Evolutionary conservation across 495 filamentous ascomycete species (phyloP).

Genomic region (Penicillium lividum): DNA sequence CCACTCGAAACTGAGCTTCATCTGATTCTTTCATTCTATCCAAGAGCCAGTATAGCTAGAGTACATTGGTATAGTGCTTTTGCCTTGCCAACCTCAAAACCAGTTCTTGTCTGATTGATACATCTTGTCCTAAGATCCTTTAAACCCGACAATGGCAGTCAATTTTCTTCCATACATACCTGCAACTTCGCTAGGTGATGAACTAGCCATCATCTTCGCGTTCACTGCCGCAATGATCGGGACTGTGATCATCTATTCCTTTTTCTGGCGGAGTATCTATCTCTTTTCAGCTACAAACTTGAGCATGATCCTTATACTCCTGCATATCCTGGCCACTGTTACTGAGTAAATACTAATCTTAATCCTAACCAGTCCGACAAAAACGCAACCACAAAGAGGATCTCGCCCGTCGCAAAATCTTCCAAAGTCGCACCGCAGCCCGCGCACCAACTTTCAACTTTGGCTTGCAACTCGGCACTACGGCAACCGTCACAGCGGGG

Average conservation of each 20-base stretch:
- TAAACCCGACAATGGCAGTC: not conserved
- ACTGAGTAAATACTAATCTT: not conserved
- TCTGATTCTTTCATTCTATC: not conserved
- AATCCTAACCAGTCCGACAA: constrained; percentile 22
- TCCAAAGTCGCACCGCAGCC: constrained; percentile 23
- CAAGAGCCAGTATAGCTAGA: too few relatives aligned
- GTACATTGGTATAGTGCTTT: too few relatives aligned
- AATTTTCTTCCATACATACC: constrained; percentile 34
- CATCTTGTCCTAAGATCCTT: not conserved
- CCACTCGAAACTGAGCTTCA: not conserved
- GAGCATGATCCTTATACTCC: too few relatives aligned
- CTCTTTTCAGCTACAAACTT: not conserved
- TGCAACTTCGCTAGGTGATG: constrained; percentile 34
- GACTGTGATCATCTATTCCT: constrained; percentile 39
- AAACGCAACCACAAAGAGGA: constrained; percentile 28
- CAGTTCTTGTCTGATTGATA: not conserved
- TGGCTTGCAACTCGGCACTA: constrained; percentile 15
- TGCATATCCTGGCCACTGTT: too few relatives aligned
- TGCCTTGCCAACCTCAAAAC: not conserved
- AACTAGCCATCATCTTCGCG: constrained; percentile 47
- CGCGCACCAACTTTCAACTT: constrained; percentile 8
- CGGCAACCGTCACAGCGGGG: constrained; percentile 14
- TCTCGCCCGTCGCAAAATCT: constrained; percentile 37
- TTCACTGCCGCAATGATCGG: constrained; percentile 41
- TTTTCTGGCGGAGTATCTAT: constrained; percentile 39